phyloP scores from a whole-genome alignment of 305 asterid genomes.

The Stenogyne calaminthoides region DNA sequence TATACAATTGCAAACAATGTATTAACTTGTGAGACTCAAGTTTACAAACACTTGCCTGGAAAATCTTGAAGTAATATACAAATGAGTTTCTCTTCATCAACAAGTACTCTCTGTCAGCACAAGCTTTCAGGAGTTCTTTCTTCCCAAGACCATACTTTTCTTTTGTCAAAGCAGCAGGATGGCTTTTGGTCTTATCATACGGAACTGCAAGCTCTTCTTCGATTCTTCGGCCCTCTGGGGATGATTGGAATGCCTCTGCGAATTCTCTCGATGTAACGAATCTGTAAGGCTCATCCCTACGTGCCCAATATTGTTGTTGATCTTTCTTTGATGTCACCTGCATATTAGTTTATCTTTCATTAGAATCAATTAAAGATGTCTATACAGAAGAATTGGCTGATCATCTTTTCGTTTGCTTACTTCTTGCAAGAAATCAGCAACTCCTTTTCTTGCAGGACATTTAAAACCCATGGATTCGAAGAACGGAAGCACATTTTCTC shows the following conservation, averaged over 20 bases:
- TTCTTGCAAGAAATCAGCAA: constrained; percentile 93
- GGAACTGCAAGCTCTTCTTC: constrained; percentile 60
- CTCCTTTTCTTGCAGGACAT: constrained; percentile 84
- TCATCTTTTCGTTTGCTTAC: too few species aligned
- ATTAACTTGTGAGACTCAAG: too few species aligned
- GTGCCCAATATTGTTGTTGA: constrained; percentile 79
- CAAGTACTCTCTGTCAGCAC: constrained; percentile 57
- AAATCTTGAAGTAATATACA: constrained; percentile 54
- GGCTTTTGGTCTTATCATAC: constrained; percentile 61
- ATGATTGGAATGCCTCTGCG: constrained; percentile 59
- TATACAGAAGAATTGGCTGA: too few species aligned
- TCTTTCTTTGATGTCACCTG: constrained; percentile 92
- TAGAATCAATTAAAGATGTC: too few species aligned
- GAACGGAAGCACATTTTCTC: constrained; percentile 69
- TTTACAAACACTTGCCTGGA: constrained; percentile 52
- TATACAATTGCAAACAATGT: too few species aligned
- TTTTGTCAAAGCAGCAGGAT: constrained; percentile 76
- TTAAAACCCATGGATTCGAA: constrained; percentile 79
- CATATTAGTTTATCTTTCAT: constrained; percentile 10
- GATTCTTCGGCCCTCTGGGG: constrained; percentile 50
- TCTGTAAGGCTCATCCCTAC: constrained; percentile 58
- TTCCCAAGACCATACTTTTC: constrained; percentile 56
- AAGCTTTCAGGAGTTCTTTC: constrained; percentile 65
- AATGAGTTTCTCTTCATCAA: constrained; percentile 72
- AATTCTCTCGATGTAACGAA: constrained; percentile 60